Conservation (phyloP, 2,329 filamentous ascomycete species). For the Knufia petricola region DNA sequence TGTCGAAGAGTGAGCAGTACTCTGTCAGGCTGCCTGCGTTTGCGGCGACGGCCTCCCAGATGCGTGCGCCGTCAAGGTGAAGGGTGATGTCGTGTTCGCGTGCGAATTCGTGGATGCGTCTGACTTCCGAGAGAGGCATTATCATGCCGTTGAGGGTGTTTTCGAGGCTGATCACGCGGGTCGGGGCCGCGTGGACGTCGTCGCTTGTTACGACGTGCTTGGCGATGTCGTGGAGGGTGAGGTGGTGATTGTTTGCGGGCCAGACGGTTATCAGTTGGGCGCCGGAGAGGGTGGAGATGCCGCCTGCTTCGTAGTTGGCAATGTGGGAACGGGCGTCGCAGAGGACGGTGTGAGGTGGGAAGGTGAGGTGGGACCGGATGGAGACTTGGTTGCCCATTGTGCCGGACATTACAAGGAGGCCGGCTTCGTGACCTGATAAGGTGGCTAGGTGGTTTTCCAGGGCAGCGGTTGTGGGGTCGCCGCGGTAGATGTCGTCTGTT, state of each 20-base stretch:
- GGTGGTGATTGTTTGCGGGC: constrained; percentile 60
- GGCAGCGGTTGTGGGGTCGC: constrained; percentile 67
- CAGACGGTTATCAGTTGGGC: constrained; percentile 59
- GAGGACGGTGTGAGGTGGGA: constrained; percentile 71
- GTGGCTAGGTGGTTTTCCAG: constrained; percentile 66
- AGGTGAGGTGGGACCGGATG: constrained; percentile 64
- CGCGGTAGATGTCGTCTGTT: constrained; percentile 72
- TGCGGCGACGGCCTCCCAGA: constrained; percentile 72
- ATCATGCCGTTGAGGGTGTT: constrained; percentile 76
- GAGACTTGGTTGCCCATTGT: constrained; percentile 93
- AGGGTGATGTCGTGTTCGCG: constrained; percentile 54
- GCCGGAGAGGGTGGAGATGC: constrained; percentile 60
- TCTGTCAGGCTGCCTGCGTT: constrained; percentile 60
- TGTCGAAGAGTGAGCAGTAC: constrained; percentile 61
- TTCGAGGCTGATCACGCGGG: constrained; percentile 70
- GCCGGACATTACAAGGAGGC: constrained; percentile 73
- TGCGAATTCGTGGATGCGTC: constrained; percentile 61
- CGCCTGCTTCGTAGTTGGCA: constrained; percentile 54
- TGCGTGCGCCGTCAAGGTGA: constrained; percentile 68
- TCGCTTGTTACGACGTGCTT: constrained; percentile 54
- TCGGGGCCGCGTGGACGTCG: constrained; percentile 70
- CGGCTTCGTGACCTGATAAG: constrained; percentile 65
- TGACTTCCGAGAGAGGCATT: constrained; percentile 63
- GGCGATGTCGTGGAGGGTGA: constrained; percentile 68
- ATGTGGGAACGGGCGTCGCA: constrained; percentile 75